These are phyloP conservation scores for Auricularia sp. DNA, from an alignment of 768 basidiomycete species.

Conservation along the genomic window DNA sequence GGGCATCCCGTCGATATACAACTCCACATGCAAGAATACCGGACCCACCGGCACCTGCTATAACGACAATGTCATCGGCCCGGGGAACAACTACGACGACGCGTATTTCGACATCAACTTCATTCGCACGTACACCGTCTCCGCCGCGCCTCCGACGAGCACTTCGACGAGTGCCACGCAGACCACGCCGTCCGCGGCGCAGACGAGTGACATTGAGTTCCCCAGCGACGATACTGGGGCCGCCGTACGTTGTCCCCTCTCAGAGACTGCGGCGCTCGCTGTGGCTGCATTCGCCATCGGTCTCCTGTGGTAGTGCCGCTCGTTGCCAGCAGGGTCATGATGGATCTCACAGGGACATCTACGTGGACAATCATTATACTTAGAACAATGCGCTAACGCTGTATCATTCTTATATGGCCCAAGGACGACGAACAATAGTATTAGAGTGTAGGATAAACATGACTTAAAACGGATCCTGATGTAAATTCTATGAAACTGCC, in stretches of 20 bases:
- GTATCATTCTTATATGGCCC: background rate
- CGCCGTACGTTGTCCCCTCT: too few species aligned
- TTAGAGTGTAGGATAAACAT: background rate
- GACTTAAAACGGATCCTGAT: too few species aligned
- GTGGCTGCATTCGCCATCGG: too few species aligned
- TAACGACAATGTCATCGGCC: conserved; percentile 43
- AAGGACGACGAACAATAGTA: background rate
- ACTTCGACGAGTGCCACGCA: background rate
- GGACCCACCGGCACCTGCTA: conserved; percentile 24
- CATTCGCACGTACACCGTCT: conserved; percentile 46
- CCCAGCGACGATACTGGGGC: too few species aligned
- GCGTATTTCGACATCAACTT: conserved; percentile 62
- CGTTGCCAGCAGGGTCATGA: background rate
- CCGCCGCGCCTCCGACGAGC: background rate
- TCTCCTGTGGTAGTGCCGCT: background rate
- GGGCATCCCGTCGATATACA: background rate
- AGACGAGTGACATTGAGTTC: too few species aligned
- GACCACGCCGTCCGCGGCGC: background rate
- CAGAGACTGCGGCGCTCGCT: too few species aligned
- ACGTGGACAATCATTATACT: background rate
- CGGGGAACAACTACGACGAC: conserved; percentile 42
- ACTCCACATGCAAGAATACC: background rate
- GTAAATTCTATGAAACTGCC: background rate
- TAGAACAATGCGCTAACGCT: background rate
- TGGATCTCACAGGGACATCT: background rate